phyloP scores from a whole-genome alignment of 2,329 filamentous ascomycete species.

The Ophiostoma sp. region DNA sequence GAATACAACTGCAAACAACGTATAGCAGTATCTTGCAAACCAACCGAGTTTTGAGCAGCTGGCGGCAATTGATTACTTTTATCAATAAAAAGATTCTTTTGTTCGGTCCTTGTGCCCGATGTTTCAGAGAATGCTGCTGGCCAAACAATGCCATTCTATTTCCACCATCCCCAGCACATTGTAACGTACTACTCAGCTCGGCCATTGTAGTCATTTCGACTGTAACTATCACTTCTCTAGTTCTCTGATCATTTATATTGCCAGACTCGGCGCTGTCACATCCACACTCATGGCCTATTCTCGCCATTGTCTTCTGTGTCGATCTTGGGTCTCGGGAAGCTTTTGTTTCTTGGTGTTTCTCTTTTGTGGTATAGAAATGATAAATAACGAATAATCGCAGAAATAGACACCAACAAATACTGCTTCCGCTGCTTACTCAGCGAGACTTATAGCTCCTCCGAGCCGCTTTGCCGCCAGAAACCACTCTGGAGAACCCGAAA shows the following conservation, averaged over 20 bases:
- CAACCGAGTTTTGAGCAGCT: no score
- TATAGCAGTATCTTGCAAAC: no score
- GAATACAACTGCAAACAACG: neutral
- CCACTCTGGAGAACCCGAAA: neutral
- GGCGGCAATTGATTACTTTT: no score
- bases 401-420: neutral
- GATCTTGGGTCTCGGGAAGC: neutral
- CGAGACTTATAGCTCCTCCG: neutral
- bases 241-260: no score
- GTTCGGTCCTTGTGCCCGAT: no score
- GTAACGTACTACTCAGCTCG: neutral
- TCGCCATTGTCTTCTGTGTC: neutral
- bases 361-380: neutral
- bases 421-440: neutral
- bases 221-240: no score
- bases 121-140: no score
- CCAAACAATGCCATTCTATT: neutral
- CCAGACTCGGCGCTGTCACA: neutral
- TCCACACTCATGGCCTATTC: neutral
- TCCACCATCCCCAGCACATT: neutral
- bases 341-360: neutral
- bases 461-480: neutral
- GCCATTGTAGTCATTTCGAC: no score
- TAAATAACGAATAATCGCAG: no score
- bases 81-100: no score